Percentiles rank a stretch among this genome's conserved stretches.
Conservation (phyloP, 495 filamentous ascomycete genomes). For the Aspergillus mulundensis region DNA sequence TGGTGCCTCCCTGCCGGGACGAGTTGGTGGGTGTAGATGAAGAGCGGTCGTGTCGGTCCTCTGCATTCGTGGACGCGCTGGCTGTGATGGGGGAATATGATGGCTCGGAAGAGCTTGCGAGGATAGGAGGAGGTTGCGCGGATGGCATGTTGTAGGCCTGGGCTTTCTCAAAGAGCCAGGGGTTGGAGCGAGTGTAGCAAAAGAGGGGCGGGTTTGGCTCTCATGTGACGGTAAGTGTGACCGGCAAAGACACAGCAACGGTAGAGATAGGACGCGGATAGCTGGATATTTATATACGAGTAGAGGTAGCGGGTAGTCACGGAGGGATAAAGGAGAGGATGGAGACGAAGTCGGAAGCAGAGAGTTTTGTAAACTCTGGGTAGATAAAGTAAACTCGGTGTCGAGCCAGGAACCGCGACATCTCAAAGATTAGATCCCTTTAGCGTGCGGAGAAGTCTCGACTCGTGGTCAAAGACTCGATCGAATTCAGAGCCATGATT, state of each 20-base stretch:
- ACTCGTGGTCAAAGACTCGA: neutral
- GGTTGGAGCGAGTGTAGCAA: neutral
- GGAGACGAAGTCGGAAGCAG: conserved; percentile 1
- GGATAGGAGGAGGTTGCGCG: conserved; percentile 16
- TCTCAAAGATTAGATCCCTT: conserved; percentile 1
- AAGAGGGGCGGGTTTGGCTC: conserved; percentile 10
- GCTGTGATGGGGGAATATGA: conserved; percentile 21
- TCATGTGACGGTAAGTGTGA: conserved; percentile 4
- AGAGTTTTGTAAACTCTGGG: neutral
- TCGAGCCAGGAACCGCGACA: conserved; percentile 1
- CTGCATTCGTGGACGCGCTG: conserved; percentile 22
- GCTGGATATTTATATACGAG: neutral
- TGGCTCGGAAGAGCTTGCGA: conserved; percentile 23
- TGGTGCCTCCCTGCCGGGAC: conserved; percentile 46
- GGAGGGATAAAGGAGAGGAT: neutral
- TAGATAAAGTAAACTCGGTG: neutral
- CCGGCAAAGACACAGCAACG: neutral
- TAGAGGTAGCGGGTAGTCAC: neutral
- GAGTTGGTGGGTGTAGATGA: conserved; percentile 53
- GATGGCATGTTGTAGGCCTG: conserved; percentile 20
- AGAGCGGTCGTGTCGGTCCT: conserved; percentile 35
- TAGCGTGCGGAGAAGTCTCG: conserved; percentile 14
- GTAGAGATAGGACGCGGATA: neutral
- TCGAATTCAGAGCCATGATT: neutral
- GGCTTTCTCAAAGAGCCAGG: conserved; percentile 1